Percentiles rank a stretch among this genome's conserved stretches.
phyloP scores from a whole-genome alignment of 192 early-diverging fungal species.

The Umbelopsis isabellina region DNA sequence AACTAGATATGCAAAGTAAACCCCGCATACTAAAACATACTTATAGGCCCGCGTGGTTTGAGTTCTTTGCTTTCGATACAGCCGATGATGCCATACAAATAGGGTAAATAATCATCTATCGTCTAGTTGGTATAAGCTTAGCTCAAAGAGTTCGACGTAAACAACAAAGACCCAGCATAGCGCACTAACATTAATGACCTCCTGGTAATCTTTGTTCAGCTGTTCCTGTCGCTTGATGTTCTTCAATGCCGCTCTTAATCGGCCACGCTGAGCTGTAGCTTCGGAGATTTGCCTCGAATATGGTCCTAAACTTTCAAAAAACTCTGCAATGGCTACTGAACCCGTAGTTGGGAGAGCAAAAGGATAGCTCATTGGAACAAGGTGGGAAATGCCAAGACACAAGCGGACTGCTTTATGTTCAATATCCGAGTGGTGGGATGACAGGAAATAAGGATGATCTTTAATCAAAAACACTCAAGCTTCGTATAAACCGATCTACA shows the following conservation, averaged over 20 bases:
- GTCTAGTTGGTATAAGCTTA: constrained; percentile 28
- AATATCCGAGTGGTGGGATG: neutral
- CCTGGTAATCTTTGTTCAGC: constrained; percentile 49
- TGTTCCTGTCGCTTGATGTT: constrained; percentile 49
- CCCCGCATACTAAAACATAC: constrained; percentile 19
- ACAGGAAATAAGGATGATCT: neutral
- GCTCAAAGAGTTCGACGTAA: neutral
- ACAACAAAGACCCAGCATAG: neutral
- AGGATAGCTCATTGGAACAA: constrained; percentile 47
- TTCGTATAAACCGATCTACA: constrained; percentile 57
- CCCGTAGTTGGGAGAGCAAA: constrained; percentile 61
- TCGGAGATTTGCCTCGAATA: constrained; percentile 56
- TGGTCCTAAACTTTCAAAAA: constrained; percentile 40
- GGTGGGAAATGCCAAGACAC: neutral
- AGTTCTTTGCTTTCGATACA: constrained; percentile 44
- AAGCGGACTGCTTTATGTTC: constrained; percentile 8
- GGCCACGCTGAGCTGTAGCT: constrained; percentile 59
- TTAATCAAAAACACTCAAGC: constrained; percentile 56
- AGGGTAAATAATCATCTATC: constrained; percentile 54
- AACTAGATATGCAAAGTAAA: neutral
- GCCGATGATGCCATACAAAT: constrained; percentile 43
- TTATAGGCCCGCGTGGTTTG: constrained; percentile 34
- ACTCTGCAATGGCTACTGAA: constrained; percentile 57
- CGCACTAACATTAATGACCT: constrained; percentile 42
- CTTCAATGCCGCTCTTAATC: constrained; percentile 55